phyloP scores from a whole-genome alignment of 2,329 filamentous ascomycete genomes.

The Dendrostoma leiphaemia region DNA sequence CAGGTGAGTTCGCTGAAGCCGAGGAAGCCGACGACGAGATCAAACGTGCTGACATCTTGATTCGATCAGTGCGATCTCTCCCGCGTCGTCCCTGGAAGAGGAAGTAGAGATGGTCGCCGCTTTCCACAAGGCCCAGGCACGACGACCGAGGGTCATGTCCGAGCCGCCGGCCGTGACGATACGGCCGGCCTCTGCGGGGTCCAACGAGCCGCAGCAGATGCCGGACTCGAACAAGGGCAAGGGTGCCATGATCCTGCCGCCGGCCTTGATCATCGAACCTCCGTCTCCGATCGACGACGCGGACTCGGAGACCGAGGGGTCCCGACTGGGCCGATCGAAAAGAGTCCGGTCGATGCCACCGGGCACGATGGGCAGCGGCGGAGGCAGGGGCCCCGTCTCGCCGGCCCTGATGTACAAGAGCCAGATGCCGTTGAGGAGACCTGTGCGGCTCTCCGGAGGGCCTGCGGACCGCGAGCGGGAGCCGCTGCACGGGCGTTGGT shows the following conservation, averaged over 20 bases:
- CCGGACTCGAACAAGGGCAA: neutral
- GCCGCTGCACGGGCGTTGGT: neutral
- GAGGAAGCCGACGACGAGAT: too few species aligned
- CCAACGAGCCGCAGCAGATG: neutral
- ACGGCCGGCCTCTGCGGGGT: neutral
- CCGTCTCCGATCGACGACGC: neutral
- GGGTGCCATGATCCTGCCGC: neutral
- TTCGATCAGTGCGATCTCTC: neutral
- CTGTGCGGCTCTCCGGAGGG: neutral
- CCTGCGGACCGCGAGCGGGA: neutral
- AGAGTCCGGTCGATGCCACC: conserved; percentile 1
- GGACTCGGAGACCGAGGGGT: neutral
- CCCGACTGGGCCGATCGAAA: neutral
- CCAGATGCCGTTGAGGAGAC: neutral
- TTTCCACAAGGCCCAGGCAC: neutral
- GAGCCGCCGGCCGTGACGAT: neutral
- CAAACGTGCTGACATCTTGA: neutral
- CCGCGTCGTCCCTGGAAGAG: neutral
- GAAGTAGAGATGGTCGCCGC: neutral
- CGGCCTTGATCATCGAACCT: neutral
- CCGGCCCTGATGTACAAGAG: neutral
- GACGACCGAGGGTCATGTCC: neutral
- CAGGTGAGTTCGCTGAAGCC: conserved; percentile 18
- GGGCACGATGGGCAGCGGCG: neutral
- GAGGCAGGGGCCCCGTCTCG: neutral